Base-by-base conservation (phyloP, 164 flowering plant species). In the Chimonanthus salicifolius region DNA sequence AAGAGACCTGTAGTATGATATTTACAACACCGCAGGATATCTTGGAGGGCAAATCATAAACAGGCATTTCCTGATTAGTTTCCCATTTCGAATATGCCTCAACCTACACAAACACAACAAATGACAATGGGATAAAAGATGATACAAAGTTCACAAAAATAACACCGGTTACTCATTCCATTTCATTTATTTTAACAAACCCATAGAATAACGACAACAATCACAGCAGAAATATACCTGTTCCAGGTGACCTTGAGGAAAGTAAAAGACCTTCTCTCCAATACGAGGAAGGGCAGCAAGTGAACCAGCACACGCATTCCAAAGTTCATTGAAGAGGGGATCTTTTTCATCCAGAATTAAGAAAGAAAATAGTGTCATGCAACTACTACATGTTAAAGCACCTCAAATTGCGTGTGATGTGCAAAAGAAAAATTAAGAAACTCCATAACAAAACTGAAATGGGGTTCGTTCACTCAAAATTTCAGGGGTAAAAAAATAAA, bases 181-280 rank as follows among this genome's bases (percentile, higher is more conserved):
- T 44, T 66, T 45, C 58, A 5, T 54, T 33, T 33, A 33, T 7
- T 5, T 44, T n/a, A 54, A 15, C 44, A 60, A 62, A 33, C 33
- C 33, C 33, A 33, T 33, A 33, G 33, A 33, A 33, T 33, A 33
- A 33, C 33, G 33, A 62, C 10, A 3, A 4, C 6, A 72, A 47
- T n/a, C 43, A 49, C 15, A 43, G 62, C 10, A 43, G 62, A 79
- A 69, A 7, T 44, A 47, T 58, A 87, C 93, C 87, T 89, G 91
- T 74, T 87, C 93, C 68, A 86, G 20, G 74, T 89, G 89, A 62
- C 93, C 93, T 74, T 89, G 93, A 21, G 89, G 91, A 72, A 89
- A 87, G 77, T 87, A 89, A 80, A 76, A 80, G 49, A 86, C 93
- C 71, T 20, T 71, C 44, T 89, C 88, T 16, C 87, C 89, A 7